phyloP scores from a whole-genome alignment of 2,329 filamentous ascomycete species.

The Xylaria digitata region DNA sequence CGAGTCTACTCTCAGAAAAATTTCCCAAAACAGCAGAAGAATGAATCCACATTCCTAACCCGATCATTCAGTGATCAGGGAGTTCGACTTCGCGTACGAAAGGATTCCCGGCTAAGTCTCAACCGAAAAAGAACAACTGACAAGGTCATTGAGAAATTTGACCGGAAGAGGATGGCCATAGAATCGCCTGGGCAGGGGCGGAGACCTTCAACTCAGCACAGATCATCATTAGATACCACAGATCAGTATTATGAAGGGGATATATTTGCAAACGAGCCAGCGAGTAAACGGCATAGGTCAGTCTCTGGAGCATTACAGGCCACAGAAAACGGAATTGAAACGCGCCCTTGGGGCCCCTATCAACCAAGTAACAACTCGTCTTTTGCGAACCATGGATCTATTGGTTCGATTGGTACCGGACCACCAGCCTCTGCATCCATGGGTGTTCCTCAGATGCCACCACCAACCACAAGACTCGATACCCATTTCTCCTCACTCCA shows the following conservation, averaged over 20 bases:
- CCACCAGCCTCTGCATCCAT: constrained; percentile 44
- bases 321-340: constrained; percentile 44
- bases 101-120: constrained; percentile 75
- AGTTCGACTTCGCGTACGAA: constrained; percentile 82
- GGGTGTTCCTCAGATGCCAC: constrained; percentile 47
- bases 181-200: constrained; percentile 35
- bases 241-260: constrained; percentile 46
- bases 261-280: constrained; percentile 42
- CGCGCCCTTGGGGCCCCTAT: constrained; percentile 45
- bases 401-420: constrained; percentile 45
- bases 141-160: constrained; percentile 44
- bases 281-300: constrained; percentile 44
- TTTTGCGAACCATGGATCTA: constrained; percentile 40
- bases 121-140: constrained; percentile 58
- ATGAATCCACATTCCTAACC: constrained; percentile 77
- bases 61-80: constrained; percentile 88
- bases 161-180: constrained; percentile 36
- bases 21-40: constrained; percentile 81
- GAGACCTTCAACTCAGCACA: constrained; percentile 41
- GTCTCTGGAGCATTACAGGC: constrained; percentile 44
- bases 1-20: constrained; percentile 72
- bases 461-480: constrained; percentile 46
- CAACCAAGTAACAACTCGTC: constrained; percentile 37
- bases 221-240: constrained; percentile 42
- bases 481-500: constrained; percentile 47